Conservation (phyloP, 2,329 filamentous ascomycete species). For the Ophiocordyceps unilateralis region DNA sequence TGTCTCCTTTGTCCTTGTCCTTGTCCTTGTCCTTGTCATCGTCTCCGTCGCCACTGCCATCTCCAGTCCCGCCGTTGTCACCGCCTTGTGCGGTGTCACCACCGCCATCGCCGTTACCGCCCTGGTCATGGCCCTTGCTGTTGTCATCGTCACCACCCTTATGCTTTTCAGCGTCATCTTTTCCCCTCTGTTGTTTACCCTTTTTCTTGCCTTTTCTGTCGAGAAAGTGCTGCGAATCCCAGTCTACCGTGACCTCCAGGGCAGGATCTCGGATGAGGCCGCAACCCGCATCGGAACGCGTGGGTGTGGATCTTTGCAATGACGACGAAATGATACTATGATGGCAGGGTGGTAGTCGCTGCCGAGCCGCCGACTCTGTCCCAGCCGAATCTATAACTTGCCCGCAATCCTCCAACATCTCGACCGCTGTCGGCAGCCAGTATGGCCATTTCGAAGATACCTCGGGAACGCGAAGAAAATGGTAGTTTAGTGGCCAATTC, state of each 20-base stretch:
- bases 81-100: neutral
- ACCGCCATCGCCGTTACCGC: conserved; percentile 1
- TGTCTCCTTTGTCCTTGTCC: no score
- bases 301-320: neutral
- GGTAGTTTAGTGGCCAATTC: neutral
- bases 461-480: neutral
- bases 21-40: conserved; percentile 3
- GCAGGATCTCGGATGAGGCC: conserved; percentile 6
- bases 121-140: conserved; percentile 1
- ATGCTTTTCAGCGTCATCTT: conserved; percentile 3
- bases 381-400: neutral
- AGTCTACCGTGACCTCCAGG: conserved; percentile 9
- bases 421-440: neutral
- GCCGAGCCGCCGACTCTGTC: conserved; percentile 2
- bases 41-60: conserved; percentile 1
- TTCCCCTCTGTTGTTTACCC: conserved; percentile 4
- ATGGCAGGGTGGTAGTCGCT: conserved; percentile 1
- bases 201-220: conserved; percentile 6
- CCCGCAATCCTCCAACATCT: neutral
- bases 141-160: conserved; percentile 3
- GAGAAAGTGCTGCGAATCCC: conserved; percentile 5
- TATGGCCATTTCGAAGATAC: no score
- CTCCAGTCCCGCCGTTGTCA: neutral
- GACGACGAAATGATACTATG: neutral
- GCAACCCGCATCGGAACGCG: neutral